phyloP scores from a whole-genome alignment of 2,329 filamentous ascomycete genomes.

The Tolypocladium ophioglossoides region DNA sequence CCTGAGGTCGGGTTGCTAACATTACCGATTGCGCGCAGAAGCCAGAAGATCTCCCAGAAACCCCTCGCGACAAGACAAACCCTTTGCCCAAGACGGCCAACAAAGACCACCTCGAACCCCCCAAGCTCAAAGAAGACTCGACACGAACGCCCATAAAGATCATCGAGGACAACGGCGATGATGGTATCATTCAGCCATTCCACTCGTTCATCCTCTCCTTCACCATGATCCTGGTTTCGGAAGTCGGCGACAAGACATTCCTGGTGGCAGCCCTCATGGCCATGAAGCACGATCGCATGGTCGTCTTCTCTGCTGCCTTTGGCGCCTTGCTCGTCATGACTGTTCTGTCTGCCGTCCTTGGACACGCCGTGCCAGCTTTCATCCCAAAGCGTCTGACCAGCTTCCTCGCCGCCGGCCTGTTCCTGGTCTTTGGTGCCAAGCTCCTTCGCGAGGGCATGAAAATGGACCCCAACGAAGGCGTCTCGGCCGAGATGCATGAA shows the following conservation, averaged over 20 bases:
- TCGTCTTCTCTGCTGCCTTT: slow-evolving; percentile 94
- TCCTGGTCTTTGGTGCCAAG: slow-evolving; percentile 80
- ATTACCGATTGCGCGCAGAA: slow-evolving; percentile 41
- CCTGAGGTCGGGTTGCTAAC: slow-evolving; percentile 7
- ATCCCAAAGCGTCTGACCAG: slow-evolving; percentile 88
- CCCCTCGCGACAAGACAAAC: slow-evolving; percentile 62
- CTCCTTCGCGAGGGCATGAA: slow-evolving; percentile 77
- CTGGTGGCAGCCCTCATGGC: slow-evolving; percentile 95
- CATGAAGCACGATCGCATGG: slow-evolving; percentile 89
- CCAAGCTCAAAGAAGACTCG: slow-evolving; percentile 8
- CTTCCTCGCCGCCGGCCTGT: slow-evolving; percentile 73
- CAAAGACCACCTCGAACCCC: slow-evolving; percentile 51
- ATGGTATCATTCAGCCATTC: slow-evolving; percentile 62
- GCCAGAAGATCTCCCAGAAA: slow-evolving; percentile 69
- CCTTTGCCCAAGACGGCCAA: slow-evolving; percentile 56
- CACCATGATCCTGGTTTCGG: slow-evolving; percentile 95
- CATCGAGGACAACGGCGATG: slow-evolving; percentile 27
- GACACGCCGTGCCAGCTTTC: slow-evolving; percentile 81
- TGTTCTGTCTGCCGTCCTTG: slow-evolving; percentile 80
- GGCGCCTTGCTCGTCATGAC: slow-evolving; percentile 90
- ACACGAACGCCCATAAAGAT: slow-evolving; percentile 21
- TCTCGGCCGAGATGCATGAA: slow-evolving; percentile 95
- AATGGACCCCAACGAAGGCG: slow-evolving; percentile 84
- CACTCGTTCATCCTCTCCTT: slow-evolving; percentile 89
- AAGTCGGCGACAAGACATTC: slow-evolving; percentile 98